These are phyloP conservation scores for Chrysosporium keratinophilum DNA, from an alignment of 2,329 filamentous ascomycete species.

Conservation along the genomic window DNA sequence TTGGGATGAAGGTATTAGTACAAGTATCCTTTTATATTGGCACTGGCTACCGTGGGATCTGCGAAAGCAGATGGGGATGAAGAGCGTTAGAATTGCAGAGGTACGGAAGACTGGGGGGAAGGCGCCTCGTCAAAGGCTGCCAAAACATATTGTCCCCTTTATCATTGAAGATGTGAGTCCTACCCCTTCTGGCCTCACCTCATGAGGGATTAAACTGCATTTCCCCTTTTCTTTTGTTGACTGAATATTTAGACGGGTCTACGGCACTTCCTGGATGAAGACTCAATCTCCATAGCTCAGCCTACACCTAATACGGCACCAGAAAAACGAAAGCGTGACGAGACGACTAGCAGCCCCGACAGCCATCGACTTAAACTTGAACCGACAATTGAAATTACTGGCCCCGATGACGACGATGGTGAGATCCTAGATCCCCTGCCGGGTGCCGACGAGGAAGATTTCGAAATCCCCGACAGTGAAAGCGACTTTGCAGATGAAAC, in stretches of 20 bases:
- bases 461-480: slow-evolving; percentile 14
- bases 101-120: slow-evolving; percentile 56
- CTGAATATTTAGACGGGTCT: neutral
- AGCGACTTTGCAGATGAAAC: slow-evolving; percentile 6
- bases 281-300: neutral
- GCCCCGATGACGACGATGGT: neutral
- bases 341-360: neutral
- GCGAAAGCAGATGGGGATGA: slow-evolving; percentile 34
- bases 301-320: neutral
- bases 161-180: slow-evolving; percentile 29
- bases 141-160: slow-evolving; percentile 32
- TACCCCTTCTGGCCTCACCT: neutral
- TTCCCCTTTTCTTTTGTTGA: neutral
- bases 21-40: slow-evolving; percentile 65
- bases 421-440: slow-evolving; percentile 9
- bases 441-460: slow-evolving; percentile 1
- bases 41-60: slow-evolving; percentile 50
- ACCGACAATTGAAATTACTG: neutral
- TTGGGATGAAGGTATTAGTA: slow-evolving; percentile 71
- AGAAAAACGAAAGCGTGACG: slow-evolving; percentile 3
- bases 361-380: slow-evolving; percentile 1
- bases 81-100: slow-evolving; percentile 50
- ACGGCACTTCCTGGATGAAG: slow-evolving; percentile 6
- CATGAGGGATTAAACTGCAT: neutral
- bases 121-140: slow-evolving; percentile 21